These are phyloP conservation scores for Litchi chinensis DNA, from an alignment of 345 rosid genomes.

Conservation along the genomic window DNA sequence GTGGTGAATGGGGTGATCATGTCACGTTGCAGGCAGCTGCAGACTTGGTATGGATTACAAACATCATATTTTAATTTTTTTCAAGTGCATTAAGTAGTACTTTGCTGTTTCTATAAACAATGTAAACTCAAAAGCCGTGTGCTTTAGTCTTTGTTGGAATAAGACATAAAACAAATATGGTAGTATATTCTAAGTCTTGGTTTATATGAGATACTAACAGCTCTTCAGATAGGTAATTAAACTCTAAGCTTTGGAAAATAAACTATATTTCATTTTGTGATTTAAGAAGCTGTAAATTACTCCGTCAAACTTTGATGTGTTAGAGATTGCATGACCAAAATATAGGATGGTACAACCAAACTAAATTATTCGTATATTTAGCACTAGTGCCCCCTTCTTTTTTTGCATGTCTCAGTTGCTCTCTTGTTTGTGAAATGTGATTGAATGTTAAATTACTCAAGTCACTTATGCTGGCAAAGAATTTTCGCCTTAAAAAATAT, in stretches of 20 bases:
- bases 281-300: background rate
- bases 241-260: background rate
- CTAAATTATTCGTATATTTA: background rate
- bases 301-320: background rate
- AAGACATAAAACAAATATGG: background rate
- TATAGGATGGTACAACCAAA: background rate
- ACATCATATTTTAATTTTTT: background rate
- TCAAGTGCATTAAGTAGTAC: constrained; percentile 8
- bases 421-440: background rate
- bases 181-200: background rate
- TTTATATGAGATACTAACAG: too few relatives aligned
- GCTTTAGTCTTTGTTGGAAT: background rate
- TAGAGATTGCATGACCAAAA: background rate
- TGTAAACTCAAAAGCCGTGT: background rate
- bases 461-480: background rate
- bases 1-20: constrained; percentile 76
- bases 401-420: background rate
- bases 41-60: constrained; percentile 49
- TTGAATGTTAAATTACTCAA: background rate
- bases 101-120: background rate
- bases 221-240: background rate
- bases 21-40: constrained; percentile 85
- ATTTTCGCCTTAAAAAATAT: too few relatives aligned
- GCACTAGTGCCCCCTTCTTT: background rate
- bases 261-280: background rate